Evolutionary conservation across 768 basidiomycete species (phyloP).

Genomic region (Mycena olivaceomarginata): DNA sequence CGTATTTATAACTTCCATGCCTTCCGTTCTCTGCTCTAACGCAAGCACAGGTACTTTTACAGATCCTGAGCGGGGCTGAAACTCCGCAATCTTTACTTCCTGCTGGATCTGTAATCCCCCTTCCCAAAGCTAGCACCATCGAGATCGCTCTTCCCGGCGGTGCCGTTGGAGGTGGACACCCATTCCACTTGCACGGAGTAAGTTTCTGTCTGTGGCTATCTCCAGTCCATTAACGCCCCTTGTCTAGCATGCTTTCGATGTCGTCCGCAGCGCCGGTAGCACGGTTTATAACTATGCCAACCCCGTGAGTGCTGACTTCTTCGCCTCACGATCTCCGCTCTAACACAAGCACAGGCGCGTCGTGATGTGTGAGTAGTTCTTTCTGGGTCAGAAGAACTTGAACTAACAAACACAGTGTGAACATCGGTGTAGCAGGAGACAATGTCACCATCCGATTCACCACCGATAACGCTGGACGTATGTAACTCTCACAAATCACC

Average conservation of each 20-base stretch:
- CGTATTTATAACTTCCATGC: conserved; percentile 45
- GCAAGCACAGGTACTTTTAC: conserved; percentile 59
- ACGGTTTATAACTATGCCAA: conserved; percentile 65
- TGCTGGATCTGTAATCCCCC: conserved; percentile 63
- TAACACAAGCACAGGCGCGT: background rate
- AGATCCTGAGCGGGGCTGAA: conserved; percentile 73
- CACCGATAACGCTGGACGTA: conserved; percentile 69
- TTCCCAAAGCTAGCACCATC: conserved; percentile 66
- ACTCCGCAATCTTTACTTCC: conserved; percentile 70
- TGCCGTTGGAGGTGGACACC: conserved; percentile 62
- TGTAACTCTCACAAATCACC: background rate
- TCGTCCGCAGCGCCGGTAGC: conserved; percentile 64
- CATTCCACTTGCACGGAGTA: conserved; percentile 63
- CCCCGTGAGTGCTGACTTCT: conserved; percentile 74
- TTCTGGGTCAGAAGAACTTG: conserved; percentile 19
- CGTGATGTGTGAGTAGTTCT: conserved; percentile 18
- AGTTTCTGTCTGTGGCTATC: conserved; percentile 4
- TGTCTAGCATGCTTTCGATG: conserved; percentile 65
- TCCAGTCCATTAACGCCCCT: background rate
- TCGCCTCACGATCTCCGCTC: conserved; percentile 45
- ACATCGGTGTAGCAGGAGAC: conserved; percentile 54
- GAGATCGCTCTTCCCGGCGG: conserved; percentile 53
- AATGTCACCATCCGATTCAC: conserved; percentile 69
- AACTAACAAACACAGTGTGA: conserved; percentile 53
- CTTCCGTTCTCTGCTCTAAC: background rate